Evolutionary conservation across 441 rosid species (phyloP).

Genomic region (Raphanus hybrid): DNA sequence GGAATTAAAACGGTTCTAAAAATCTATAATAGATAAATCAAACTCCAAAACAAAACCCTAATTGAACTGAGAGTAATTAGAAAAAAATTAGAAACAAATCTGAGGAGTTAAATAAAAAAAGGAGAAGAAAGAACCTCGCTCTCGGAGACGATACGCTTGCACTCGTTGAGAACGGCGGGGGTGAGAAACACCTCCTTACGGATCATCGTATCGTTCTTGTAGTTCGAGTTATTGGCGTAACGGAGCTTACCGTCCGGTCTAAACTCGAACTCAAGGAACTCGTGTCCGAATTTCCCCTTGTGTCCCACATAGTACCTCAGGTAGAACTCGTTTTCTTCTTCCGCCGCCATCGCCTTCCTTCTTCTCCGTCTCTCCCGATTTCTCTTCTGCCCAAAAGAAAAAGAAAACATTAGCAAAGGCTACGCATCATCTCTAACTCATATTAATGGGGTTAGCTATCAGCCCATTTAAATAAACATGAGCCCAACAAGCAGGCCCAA

Average conservation of each 20-base stretch:
- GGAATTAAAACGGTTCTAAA: no score
- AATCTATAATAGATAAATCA: no score
- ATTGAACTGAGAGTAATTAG: background rate
- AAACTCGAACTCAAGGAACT: conserved; percentile 97
- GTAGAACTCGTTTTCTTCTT: conserved; percentile 77
- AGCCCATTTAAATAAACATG: background rate
- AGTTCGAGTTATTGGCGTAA: conserved; percentile 95
- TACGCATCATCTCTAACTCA: background rate
- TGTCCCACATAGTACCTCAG: conserved; percentile 94
- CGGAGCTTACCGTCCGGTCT: conserved; percentile 94
- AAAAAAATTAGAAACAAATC: background rate
- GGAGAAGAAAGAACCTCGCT: conserved; percentile 61
- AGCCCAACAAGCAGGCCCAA: conserved; percentile 22
- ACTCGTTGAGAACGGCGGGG: conserved; percentile 87
- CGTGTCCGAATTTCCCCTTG: conserved; percentile 97
- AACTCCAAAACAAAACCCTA: conserved; percentile 22
- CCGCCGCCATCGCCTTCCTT: conserved; percentile 43
- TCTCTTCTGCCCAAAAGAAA: background rate
- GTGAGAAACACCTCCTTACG: conserved; percentile 94
- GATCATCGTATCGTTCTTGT: conserved; percentile 98
- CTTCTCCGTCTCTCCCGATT: conserved; percentile 47
- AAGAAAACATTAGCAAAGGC: background rate
- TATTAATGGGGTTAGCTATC: background rate
- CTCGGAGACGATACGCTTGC: conserved; percentile 90
- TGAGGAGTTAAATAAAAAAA: background rate